Base-by-base conservation (phyloP, 1,284 basidiomycete species). In the Malassezia globosa region DNA sequence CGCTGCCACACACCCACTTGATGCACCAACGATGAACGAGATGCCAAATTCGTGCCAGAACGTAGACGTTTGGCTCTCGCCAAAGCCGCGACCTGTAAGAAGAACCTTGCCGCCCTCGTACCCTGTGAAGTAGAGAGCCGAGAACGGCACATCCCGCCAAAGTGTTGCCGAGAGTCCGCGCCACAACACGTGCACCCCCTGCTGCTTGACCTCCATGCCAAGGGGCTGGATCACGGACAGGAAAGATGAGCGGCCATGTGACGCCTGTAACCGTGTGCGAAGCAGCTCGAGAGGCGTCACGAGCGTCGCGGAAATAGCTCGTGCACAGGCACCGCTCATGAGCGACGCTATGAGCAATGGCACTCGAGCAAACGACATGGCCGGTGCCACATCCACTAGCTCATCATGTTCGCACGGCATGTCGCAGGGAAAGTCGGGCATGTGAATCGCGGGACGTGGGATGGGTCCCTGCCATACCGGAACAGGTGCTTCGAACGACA, bases 91-190 rank as follows among this genome's bases (percentile, higher is more conserved):
- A 5, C 73, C 70, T 0, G 67, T 69, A 14, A 66, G 54, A 24
- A 56, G 48, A 11, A 60, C 43, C 50, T 73, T 73, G 37, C 71
- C 60, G 16, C 54, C 63, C 54, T 76, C 75, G 54, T 75, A 76
- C 0, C 70, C 72, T 1, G 72, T 67, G 84, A 88, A 92, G 64
- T 94, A 94, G 37, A 90, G 77, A 0, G 88, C 92, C 33, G 85
- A 89, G 71, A 97, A 97, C 0, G 92, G 92, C 1, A 97, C 92
- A 62, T 97, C 92, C 48, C 92, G 80, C 88, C 87, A 96, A 7
- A 97, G 76, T 5, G 89, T 95, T 3, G 90, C 81, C 0, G 84
- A 83, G 4, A 97, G 77, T 0, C 92, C 92, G 46, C 87, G 78
- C 85, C 88, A 97, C 19, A 96, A 77, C 39, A 81, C 83, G 16